Conservation (phyloP, 768 basidiomycete species). For the Pleurotus giganteus region DNA sequence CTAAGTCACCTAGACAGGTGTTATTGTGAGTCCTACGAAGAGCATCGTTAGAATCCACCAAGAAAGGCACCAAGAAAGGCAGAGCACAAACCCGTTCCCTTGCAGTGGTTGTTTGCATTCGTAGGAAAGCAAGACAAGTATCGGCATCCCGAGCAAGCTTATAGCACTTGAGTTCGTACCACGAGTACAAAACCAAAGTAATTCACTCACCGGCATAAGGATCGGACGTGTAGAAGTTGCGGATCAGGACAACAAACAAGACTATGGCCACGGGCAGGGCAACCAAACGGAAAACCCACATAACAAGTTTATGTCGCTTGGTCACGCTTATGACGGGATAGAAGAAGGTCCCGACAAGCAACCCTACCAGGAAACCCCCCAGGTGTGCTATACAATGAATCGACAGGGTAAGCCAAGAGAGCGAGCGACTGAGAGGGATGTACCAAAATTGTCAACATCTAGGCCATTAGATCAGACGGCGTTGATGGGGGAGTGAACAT, state of each 20-base stretch:
- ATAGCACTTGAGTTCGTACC: neutral
- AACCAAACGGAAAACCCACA: conserved; percentile 69
- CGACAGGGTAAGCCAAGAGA: neutral
- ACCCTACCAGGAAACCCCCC: conserved; percentile 82
- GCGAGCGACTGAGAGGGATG: conserved; percentile 14
- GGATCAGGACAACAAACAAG: conserved; percentile 75
- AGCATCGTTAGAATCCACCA: neutral
- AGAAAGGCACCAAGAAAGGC: neutral
- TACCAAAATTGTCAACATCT: conserved; percentile 91
- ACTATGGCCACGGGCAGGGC: conserved; percentile 77
- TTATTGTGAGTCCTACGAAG: conserved; percentile 5
- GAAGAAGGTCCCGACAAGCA: conserved; percentile 79
- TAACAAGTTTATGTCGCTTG: conserved; percentile 65
- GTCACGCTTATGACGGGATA: conserved; percentile 88
- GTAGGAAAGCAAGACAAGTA: conserved; percentile 91
- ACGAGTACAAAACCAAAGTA: conserved; percentile 8
- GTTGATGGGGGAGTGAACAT: neutral
- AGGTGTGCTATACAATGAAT: conserved; percentile 59
- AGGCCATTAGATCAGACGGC: conserved; percentile 13
- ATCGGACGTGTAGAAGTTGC: conserved; percentile 89
- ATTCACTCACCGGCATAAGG: conserved; percentile 70
- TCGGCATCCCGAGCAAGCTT: conserved; percentile 85
- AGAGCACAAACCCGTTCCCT: conserved; percentile 38
- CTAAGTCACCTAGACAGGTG: neutral
- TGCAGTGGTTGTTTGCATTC: conserved; percentile 63